Evolutionary conservation across 2,329 filamentous ascomycete species (phyloP), one percentile per base, ranked within the genome.

Genomic region (Talaromyces amestolkiae): DNA sequence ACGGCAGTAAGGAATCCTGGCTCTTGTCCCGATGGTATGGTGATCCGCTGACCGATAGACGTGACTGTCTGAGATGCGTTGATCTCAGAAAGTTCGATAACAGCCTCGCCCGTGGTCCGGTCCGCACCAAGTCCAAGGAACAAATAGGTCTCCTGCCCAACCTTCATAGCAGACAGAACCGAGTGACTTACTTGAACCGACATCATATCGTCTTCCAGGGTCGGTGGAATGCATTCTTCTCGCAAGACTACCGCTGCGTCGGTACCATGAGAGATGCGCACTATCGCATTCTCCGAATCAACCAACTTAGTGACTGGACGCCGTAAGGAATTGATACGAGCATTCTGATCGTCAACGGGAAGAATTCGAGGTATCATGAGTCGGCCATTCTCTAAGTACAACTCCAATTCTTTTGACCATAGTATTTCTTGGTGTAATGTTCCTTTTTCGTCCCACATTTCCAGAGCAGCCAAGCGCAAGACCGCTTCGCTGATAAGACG

Each of bases 351-450:
- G 11, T 2, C 9, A 13, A 39, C 19, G 5, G 41, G 31, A 8
- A 68, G 63, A n/a, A 75, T 45, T n/a, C 76, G 71, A 9, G 76
- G 74, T 31, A 78, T 71, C 19, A 72, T 43, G 5, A 70, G 35
- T 3, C 68, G 65, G 1, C 72, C 75, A 37, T 72, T 41, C 4
- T 70, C 35, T 11, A 76, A 47, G 17, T 67, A 67, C 2, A 74
- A 33, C 56, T 78, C 75, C 1, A 68, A 71, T 61, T 77, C 75
- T 1, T 68, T 68, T 3, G 69, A 71, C 59, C 59, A 51, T 37
- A 49, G 31, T 15, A 61, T 19, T 22, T 45, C n/a, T 8, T 15
- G 41, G 8, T 22, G n/a, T 8, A 17, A 31, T 33, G 43, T 39
- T 51, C 27, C 3, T 22, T 51, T 49, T 35, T 24, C n/a, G 17